Conservation (phyloP, 1,139 yeast genomes). For the Protomyces lactucae-debilis region DNA sequence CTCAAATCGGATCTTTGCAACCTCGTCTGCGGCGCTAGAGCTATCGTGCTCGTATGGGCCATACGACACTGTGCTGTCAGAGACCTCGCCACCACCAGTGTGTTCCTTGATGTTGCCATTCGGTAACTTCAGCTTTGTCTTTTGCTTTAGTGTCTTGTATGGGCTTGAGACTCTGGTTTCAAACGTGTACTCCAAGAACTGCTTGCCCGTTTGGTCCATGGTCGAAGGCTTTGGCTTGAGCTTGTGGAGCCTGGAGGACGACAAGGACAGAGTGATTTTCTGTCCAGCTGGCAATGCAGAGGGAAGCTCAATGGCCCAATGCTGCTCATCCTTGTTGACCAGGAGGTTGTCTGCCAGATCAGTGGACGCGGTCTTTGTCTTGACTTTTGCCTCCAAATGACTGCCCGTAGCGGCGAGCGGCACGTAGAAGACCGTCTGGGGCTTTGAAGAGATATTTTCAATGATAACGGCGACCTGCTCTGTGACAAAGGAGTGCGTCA, state of each 20-base stretch:
- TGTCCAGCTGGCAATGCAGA: constrained; percentile 62
- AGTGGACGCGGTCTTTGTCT: neutral
- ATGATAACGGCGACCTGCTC: constrained; percentile 56
- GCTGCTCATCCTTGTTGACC: constrained; percentile 36
- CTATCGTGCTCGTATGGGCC: constrained; percentile 52
- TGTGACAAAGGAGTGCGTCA: constrained; percentile 60
- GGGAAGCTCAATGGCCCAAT: constrained; percentile 53
- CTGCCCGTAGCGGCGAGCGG: constrained; percentile 1
- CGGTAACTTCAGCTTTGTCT: constrained; percentile 40
- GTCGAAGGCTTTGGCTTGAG: constrained; percentile 60
- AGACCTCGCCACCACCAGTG: constrained; percentile 38
- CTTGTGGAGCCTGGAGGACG: constrained; percentile 50
- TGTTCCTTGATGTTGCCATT: constrained; percentile 31
- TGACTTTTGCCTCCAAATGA: constrained; percentile 15
- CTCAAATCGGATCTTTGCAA: constrained; percentile 55
- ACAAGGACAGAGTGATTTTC: constrained; percentile 44
- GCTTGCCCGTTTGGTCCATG: constrained; percentile 58
- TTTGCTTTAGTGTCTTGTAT: constrained; percentile 55
- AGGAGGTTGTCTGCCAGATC: neutral
- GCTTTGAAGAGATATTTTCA: constrained; percentile 54
- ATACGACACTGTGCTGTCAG: constrained; percentile 48
- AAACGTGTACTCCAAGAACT: constrained; percentile 54
- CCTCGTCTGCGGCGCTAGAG: constrained; percentile 46
- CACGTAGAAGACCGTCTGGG: constrained; percentile 52
- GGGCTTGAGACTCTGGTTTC: constrained; percentile 58